Conservation (phyloP, 352 stramenopile genomes). For the Globisporangium radiosum region DNA sequence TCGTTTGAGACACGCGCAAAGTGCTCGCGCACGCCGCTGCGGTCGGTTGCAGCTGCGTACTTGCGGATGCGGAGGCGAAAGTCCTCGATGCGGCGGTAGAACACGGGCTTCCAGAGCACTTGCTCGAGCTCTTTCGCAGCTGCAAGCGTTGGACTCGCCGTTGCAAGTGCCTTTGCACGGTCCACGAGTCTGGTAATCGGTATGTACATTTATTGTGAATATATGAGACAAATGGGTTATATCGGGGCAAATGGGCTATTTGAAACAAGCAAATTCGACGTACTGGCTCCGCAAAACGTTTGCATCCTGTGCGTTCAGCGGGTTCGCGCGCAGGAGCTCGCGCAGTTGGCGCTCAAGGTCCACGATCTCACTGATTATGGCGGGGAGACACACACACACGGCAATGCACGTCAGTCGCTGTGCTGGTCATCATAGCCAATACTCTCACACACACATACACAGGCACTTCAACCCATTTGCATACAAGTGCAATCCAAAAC, state of each 20-base stretch:
- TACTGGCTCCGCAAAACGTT: conserved; percentile 44
- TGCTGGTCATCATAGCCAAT: too few relatives aligned
- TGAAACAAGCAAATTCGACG: not conserved
- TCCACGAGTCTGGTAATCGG: conserved; percentile 30
- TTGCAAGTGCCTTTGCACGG: conserved; percentile 35
- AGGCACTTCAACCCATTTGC: conserved; percentile 5
- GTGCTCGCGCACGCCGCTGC: conserved; percentile 68
- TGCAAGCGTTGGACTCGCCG: conserved; percentile 45
- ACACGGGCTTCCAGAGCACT: conserved; percentile 87
- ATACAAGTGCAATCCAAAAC: not conserved
- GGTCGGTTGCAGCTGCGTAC: conserved; percentile 54
- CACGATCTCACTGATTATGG: conserved; percentile 44
- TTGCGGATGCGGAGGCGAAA: conserved; percentile 85
- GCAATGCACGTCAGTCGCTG: not conserved
- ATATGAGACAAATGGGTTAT: too few relatives aligned
- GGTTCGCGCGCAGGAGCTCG: conserved; percentile 61
- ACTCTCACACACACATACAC: not conserved
- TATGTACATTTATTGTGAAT: too few relatives aligned
- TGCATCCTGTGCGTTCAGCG: conserved; percentile 49
- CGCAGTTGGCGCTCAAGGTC: conserved; percentile 66
- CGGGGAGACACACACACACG: not conserved
- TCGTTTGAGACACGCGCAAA: conserved; percentile 70
- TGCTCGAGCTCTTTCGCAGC: conserved; percentile 69
- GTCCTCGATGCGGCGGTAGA: conserved; percentile 89
- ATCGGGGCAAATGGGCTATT: too few relatives aligned